Evolutionary conservation across 768 basidiomycete genomes (phyloP).

Genomic region (Serendipita indica): DNA sequence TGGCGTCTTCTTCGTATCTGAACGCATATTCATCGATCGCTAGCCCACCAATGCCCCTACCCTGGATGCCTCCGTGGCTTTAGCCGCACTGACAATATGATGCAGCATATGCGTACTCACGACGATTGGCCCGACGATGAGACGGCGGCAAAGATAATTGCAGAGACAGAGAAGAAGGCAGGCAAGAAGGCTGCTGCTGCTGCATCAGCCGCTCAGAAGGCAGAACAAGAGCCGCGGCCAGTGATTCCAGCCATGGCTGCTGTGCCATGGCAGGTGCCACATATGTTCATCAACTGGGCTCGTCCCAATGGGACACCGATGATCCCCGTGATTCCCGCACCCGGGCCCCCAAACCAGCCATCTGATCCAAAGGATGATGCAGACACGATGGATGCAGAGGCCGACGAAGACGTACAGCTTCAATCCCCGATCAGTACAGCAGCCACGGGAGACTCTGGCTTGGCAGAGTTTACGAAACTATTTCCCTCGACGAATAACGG

Average conservation of each 20-base stretch:
- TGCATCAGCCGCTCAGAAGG: not conserved
- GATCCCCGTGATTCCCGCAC: not conserved
- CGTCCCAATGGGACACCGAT: not conserved
- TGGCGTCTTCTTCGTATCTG: conserved; percentile 22
- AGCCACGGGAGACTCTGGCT: too few species aligned
- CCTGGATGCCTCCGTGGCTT: conserved; percentile 56
- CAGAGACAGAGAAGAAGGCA: not conserved
- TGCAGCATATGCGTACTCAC: conserved; percentile 66
- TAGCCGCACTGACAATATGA: conserved; percentile 65
- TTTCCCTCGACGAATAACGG: too few species aligned
- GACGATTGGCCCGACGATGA: conserved; percentile 8
- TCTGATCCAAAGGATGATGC: too few species aligned
- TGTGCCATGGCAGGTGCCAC: not conserved
- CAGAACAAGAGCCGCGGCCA: not conserved
- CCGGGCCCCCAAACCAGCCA: too few species aligned
- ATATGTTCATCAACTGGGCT: not conserved
- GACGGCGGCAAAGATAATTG: not conserved
- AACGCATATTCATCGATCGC: conserved; percentile 15
- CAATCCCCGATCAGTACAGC: too few species aligned
- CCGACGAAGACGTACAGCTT: too few species aligned
- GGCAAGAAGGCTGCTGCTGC: not conserved
- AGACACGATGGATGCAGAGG: not conserved
- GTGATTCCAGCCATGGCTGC: not conserved
- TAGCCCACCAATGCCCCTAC: conserved; percentile 61
- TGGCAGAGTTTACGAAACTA: too few species aligned